Evolutionary conservation across 2,329 filamentous ascomycete genomes (phyloP).

Genomic region (Fusarium xylarioides): DNA sequence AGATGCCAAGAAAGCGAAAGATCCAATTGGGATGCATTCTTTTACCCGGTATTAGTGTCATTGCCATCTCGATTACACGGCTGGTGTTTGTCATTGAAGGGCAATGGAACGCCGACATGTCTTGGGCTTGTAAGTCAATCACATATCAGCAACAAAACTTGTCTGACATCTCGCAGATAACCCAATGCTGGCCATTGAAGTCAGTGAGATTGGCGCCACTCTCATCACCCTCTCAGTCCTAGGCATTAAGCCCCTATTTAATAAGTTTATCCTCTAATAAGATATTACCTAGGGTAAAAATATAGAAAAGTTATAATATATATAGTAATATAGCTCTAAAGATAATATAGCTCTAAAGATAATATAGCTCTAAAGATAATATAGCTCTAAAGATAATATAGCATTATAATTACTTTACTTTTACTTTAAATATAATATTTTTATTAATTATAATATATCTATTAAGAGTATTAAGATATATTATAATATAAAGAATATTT

Average conservation of each 20-base stretch:
- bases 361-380: too few species aligned
- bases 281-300: constrained; percentile 30
- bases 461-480: too few species aligned
- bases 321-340: constrained; percentile 32
- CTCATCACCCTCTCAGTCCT: constrained; percentile 61
- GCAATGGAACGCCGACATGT: constrained; percentile 57
- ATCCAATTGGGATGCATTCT: constrained; percentile 58
- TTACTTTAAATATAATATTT: too few species aligned
- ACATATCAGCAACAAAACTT: accelerated
- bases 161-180: constrained; percentile 46
- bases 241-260: constrained; percentile 58
- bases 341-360: too few species aligned
- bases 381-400: too few species aligned
- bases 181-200: constrained; percentile 59
- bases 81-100: constrained; percentile 58
- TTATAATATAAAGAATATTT: too few species aligned
- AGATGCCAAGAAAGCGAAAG: constrained; percentile 55
- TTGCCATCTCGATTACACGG: constrained; percentile 58
- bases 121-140: constrained; percentile 53
- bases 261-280: constrained; percentile 45
- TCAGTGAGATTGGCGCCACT: constrained; percentile 60
- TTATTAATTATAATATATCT: too few species aligned
- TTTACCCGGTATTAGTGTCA: constrained; percentile 60
- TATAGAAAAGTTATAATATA: constrained; percentile 37
- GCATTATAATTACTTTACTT: too few species aligned